These are phyloP conservation scores for Stagonosporopsis chrysanthemi DNA, from an alignment of 2,329 filamentous ascomycete species.

Conservation along the genomic window DNA sequence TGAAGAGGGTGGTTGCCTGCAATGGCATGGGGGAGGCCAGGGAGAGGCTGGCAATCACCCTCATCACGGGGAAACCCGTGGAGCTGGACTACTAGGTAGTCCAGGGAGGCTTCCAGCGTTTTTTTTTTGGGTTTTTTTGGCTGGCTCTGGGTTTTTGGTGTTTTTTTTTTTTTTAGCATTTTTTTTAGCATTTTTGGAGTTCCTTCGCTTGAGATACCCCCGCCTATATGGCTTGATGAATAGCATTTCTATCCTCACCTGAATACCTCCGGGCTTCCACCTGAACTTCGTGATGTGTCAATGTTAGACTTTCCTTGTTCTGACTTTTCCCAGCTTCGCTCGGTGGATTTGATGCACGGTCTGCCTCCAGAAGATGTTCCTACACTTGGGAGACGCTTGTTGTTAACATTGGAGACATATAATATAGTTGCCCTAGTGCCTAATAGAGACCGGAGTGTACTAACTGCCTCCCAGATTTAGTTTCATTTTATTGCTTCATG, in stretches of 20 bases:
- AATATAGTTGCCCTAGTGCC: neutral
- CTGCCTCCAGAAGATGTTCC: neutral
- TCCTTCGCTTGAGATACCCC: constrained; percentile 15
- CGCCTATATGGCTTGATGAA: constrained; percentile 4
- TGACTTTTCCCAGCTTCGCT: neutral
- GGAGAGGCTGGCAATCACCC: constrained; percentile 67
- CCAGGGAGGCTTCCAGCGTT: neutral
- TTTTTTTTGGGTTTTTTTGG: neutral
- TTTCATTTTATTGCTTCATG: neutral
- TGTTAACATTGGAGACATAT: neutral
- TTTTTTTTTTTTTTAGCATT: neutral
- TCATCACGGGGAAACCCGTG: constrained; percentile 62
- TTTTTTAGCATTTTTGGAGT: constrained; percentile 10
- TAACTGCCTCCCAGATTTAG: neutral
- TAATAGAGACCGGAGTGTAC: neutral
- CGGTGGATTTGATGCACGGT: neutral
- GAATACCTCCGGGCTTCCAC: neutral
- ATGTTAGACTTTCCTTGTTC: neutral
- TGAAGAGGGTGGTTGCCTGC: constrained; percentile 55
- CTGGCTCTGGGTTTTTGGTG: neutral
- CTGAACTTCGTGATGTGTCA: neutral
- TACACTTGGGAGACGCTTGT: neutral
- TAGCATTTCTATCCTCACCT: neutral
- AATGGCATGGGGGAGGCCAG: constrained; percentile 67
- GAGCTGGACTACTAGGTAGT: constrained; percentile 34